Evolutionary conservation across 1,139 yeast genomes (phyloP).

Genomic region (Meyerozyma carpophila): DNA sequence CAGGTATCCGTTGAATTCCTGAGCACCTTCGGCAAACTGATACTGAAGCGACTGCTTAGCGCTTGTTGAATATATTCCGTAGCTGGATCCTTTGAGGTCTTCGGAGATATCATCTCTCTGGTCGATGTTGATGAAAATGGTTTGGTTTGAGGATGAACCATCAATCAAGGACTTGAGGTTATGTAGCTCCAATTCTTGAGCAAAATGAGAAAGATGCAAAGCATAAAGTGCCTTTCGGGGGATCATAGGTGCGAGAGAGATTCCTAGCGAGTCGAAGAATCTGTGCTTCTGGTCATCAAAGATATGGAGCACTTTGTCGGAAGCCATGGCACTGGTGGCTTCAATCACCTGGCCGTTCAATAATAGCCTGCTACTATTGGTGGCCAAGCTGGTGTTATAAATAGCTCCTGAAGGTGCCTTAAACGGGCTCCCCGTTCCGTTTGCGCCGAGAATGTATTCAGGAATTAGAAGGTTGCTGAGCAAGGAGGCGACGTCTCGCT

Average conservation of each 20-base stretch:
- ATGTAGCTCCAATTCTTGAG: conserved; percentile 63
- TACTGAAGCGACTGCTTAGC: conserved; percentile 46
- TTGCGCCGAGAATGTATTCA: conserved; percentile 26
- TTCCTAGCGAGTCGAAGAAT: conserved; percentile 26
- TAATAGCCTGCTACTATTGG: conserved; percentile 4
- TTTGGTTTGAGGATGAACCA: conserved; percentile 45
- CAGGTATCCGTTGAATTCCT: conserved; percentile 17
- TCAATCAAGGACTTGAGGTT: conserved; percentile 54
- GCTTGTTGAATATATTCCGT: conserved; percentile 19
- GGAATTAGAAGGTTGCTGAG: conserved; percentile 23
- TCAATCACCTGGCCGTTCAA: conserved; percentile 16
- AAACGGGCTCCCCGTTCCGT: conserved; percentile 17
- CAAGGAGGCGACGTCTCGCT: conserved; percentile 22
- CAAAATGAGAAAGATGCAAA: conserved; percentile 60
- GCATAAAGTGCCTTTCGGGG: conserved; percentile 73
- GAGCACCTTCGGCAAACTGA: conserved; percentile 56
- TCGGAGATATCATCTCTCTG: conserved; percentile 37
- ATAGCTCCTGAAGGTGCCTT: neutral
- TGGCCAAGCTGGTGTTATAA: conserved; percentile 1
- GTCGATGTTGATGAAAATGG: conserved; percentile 49
- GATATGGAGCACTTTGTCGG: conserved; percentile 61
- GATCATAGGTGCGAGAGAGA: conserved; percentile 41
- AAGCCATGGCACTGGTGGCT: conserved; percentile 38
- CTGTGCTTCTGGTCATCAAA: conserved; percentile 26
- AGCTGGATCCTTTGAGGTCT: conserved; percentile 10